phyloP scores from a whole-genome alignment of 2,329 filamentous ascomycete genomes.

The Fusarium sp. region DNA sequence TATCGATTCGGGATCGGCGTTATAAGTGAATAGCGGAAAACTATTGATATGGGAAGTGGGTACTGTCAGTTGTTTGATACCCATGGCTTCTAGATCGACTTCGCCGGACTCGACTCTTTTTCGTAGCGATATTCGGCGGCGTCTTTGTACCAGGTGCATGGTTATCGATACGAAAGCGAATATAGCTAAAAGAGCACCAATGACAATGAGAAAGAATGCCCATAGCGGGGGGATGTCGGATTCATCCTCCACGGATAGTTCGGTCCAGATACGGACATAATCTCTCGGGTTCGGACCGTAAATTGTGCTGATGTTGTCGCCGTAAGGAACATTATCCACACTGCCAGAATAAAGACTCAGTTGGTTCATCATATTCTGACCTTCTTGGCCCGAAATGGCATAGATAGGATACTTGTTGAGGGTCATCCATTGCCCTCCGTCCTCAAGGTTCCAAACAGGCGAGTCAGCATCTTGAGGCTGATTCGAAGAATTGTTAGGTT shows the following conservation, averaged over 20 bases:
- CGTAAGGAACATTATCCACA: constrained; percentile 69
- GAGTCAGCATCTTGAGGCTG: constrained; percentile 75
- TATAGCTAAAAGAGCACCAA: constrained; percentile 76
- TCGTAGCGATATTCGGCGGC: constrained; percentile 74
- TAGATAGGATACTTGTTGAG: constrained; percentile 84
- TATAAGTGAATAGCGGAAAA: constrained; percentile 84
- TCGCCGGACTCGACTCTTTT: constrained; percentile 80
- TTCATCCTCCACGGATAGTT: constrained; percentile 60
- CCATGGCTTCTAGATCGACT: constrained; percentile 85
- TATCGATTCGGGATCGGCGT: constrained; percentile 60
- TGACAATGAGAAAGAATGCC: constrained; percentile 79
- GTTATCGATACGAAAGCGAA: constrained; percentile 73
- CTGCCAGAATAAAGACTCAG: constrained; percentile 82
- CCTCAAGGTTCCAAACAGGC: constrained; percentile 75
- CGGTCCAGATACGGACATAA: constrained; percentile 70
- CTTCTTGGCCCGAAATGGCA: constrained; percentile 76
- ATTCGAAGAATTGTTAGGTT: constrained; percentile 63
- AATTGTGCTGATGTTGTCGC: constrained; percentile 63
- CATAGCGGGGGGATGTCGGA: constrained; percentile 77
- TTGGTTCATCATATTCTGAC: constrained; percentile 75
- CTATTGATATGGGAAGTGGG: constrained; percentile 75
- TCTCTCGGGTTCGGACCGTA: constrained; percentile 67
- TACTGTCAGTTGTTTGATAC: constrained; percentile 84
- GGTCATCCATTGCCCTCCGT: constrained; percentile 76
- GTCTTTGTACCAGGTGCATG: constrained; percentile 83